A percentile compares a stretch with the other conserved stretches of the same genome.
Conservation (phyloP, 2,329 filamentous ascomycete species). For the Aaosphaeria pasadenensis region DNA sequence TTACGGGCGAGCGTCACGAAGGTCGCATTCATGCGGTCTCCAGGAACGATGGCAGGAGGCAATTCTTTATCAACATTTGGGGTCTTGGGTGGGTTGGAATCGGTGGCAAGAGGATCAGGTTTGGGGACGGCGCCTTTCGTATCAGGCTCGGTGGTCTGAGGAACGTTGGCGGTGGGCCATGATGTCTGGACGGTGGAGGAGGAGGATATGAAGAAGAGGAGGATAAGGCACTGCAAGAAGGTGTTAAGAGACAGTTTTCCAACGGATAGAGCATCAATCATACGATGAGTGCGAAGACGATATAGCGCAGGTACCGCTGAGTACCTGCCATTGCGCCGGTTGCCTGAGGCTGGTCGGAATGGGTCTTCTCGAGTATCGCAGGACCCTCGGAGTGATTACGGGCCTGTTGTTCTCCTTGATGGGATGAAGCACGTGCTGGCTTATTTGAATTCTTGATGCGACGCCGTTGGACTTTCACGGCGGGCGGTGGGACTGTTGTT, state of each 20-base stretch:
- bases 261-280: slow-evolving; percentile 33
- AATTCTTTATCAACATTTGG: slow-evolving; percentile 27
- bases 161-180: slow-evolving; percentile 21
- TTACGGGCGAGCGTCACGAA: slow-evolving; percentile 96
- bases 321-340: slow-evolving; percentile 67
- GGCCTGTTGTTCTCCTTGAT: no score
- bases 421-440: neutral
- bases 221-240: slow-evolving; percentile 55
- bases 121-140: slow-evolving; percentile 10
- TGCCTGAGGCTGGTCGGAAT: neutral
- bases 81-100: slow-evolving; percentile 9
- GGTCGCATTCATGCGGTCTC: slow-evolving; percentile 88
- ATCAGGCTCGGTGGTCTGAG: slow-evolving; percentile 5
- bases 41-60: slow-evolving; percentile 52
- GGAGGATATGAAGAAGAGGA: slow-evolving; percentile 80
- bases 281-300: slow-evolving; percentile 83
- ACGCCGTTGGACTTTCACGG: slow-evolving; percentile 10
- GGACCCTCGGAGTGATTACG: slow-evolving; percentile 18
- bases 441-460: slow-evolving; percentile 8
- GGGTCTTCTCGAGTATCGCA: slow-evolving; percentile 16
- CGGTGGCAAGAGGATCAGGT: slow-evolving; percentile 10
- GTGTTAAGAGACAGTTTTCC: slow-evolving; percentile 5
- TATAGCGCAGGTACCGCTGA: slow-evolving; percentile 67
- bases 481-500: no score
- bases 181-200: slow-evolving; percentile 48